Evolutionary conservation across 78 protist genomes (phyloP).

Genomic region (Paulinella micropora): DNA sequence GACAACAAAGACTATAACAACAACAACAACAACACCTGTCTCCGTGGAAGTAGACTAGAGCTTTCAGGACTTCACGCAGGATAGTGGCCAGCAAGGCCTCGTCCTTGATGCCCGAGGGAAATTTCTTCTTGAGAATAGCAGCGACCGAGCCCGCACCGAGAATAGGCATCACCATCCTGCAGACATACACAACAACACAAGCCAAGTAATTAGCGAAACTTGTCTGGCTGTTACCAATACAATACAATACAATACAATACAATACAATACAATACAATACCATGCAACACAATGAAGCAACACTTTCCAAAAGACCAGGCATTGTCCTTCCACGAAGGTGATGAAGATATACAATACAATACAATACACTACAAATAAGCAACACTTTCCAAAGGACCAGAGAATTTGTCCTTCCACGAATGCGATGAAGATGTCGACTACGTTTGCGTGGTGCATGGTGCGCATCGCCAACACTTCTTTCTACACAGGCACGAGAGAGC

Average conservation of each 20-base stretch:
- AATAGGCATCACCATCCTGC: slow-evolving; percentile 11
- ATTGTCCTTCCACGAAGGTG: too few relatives aligned
- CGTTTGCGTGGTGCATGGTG: slow-evolving; percentile 13
- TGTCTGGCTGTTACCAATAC: too few relatives aligned
- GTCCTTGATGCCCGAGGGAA: slow-evolving; percentile 9
- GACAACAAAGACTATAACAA: too few relatives aligned
- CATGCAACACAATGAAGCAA: too few relatives aligned
- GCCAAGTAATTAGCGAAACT: too few relatives aligned
- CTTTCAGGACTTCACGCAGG: neutral
- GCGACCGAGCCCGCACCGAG: slow-evolving; percentile 1
- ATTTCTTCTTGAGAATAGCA: neutral
- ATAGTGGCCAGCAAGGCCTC: neutral
- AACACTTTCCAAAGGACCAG: too few relatives aligned
- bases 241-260: too few relatives aligned
- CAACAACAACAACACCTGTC: too few relatives aligned
- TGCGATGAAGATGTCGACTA: neutral
- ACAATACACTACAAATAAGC: too few relatives aligned
- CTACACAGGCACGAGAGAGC: neutral
- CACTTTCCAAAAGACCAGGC: too few relatives aligned
- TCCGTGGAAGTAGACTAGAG: neutral
- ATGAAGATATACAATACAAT: too few relatives aligned
- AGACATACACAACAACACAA: neutral
- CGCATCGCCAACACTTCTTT: neutral
- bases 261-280: too few relatives aligned
- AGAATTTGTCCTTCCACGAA: neutral